Evolutionary conservation across 306 rosid species (phyloP).

Genomic region (Rosa persica): DNA sequence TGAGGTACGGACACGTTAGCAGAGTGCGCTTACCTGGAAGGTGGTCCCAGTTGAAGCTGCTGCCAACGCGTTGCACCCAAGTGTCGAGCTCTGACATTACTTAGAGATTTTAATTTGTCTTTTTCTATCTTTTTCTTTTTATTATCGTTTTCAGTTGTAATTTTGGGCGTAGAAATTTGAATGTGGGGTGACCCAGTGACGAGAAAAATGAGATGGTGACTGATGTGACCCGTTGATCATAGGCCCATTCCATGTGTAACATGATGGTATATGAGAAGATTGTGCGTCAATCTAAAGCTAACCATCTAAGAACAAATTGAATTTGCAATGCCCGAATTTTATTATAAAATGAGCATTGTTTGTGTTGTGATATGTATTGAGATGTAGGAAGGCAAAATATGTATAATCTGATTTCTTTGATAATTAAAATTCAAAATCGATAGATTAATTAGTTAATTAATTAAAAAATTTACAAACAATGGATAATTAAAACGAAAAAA

Average conservation of each 20-base stretch:
- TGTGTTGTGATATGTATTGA: too few species aligned
- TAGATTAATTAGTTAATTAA: too few species aligned
- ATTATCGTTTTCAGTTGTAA: background rate
- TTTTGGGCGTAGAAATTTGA: background rate
- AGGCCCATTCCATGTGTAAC: background rate
- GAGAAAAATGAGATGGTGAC: background rate
- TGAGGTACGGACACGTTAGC: conserved; percentile 18
- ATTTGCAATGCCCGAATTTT: too few species aligned
- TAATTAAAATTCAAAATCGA: too few species aligned
- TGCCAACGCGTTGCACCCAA: background rate
- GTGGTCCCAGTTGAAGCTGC: background rate
- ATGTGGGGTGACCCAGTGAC: background rate
- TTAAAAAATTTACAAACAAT: too few species aligned
- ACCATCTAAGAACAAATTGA: too few species aligned
- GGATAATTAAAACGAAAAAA: too few species aligned
- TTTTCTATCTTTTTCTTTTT: background rate
- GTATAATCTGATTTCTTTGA: too few species aligned
- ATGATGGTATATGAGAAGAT: too few species aligned
- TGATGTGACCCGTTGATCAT: background rate
- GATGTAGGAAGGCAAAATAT: too few species aligned
- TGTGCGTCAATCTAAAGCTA: too few species aligned
- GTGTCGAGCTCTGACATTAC: background rate
- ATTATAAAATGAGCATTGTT: too few species aligned
- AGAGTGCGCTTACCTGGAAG: background rate
- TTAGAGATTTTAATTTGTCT: background rate